phyloP scores from a whole-genome alignment of 805 yeast genomes.

The Metschnikowia santaceciliae region DNA sequence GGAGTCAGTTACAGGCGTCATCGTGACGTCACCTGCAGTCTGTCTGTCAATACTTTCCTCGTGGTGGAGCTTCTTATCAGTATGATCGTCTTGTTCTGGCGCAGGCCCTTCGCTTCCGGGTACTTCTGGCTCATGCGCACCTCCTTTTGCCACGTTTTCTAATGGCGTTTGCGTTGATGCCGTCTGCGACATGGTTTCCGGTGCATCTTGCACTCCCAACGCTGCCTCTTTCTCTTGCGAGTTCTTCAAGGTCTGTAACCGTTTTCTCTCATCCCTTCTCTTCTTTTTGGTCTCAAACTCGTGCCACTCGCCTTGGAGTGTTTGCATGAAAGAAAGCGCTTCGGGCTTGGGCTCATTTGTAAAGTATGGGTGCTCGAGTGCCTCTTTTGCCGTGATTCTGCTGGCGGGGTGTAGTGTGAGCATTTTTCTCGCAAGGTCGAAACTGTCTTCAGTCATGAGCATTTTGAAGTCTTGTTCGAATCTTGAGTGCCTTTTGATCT shows the following conservation, averaged over 20 bases:
- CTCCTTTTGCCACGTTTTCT: slow-evolving; percentile 4
- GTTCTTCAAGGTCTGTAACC: slow-evolving; percentile 28
- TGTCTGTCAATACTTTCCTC: slow-evolving; percentile 1
- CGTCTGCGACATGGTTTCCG: neutral
- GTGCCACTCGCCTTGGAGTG: slow-evolving; percentile 87
- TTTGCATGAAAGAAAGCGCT: slow-evolving; percentile 51
- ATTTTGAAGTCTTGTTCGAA: slow-evolving; percentile 31
- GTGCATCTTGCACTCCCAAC: neutral
- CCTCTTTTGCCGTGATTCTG: slow-evolving; percentile 65
- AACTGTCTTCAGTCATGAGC: slow-evolving; percentile 47
- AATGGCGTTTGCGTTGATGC: slow-evolving; percentile 8
- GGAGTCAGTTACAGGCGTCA: neutral
- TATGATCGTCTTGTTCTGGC: slow-evolving; percentile 5
- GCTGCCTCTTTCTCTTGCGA: slow-evolving; percentile 13
- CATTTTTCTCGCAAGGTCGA: slow-evolving; percentile 61
- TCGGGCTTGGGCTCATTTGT: slow-evolving; percentile 62
- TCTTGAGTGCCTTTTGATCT: slow-evolving; percentile 29
- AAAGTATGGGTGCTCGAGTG: slow-evolving; percentile 71
- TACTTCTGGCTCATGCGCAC: neutral
- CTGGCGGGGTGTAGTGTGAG: slow-evolving; percentile 64
- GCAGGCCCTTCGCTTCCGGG: neutral
- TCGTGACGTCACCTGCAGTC: slow-evolving; percentile 1
- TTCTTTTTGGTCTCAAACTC: slow-evolving; percentile 91
- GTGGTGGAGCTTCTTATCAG: neutral
- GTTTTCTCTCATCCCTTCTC: slow-evolving; percentile 47